These are phyloP conservation scores for Strigomonas galati DNA, from an alignment of 208 protist species.

Conservation along the genomic window DNA sequence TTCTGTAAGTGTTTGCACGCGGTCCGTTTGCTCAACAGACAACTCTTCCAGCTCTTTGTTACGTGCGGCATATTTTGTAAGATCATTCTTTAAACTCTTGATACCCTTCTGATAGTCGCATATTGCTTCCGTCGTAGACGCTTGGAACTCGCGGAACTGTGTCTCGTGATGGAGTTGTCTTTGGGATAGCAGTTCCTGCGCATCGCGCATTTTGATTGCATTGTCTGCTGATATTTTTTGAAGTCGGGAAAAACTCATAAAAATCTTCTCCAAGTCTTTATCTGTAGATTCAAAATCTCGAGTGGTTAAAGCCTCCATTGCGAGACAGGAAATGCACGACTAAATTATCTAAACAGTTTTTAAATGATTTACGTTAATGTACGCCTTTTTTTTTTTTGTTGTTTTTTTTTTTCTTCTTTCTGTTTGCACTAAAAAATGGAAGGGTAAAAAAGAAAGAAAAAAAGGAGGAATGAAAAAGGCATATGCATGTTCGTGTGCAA, in stretches of 20 bases:
- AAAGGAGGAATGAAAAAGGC: too few species aligned
- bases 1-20: neutral
- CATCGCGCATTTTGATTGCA: neutral
- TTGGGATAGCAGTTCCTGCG: neutral
- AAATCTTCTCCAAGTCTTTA: too few species aligned
- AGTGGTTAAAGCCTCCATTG: too few species aligned
- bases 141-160: constrained; percentile 7
- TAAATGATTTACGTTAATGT: too few species aligned
- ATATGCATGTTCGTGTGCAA: too few species aligned
- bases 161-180: constrained; percentile 7
- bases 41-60: neutral
- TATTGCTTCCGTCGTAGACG: neutral
- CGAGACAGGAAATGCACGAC: too few species aligned
- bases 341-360: too few species aligned
- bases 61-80: neutral
- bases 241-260: constrained; percentile 4
- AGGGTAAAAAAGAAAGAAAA: too few species aligned
- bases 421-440: too few species aligned
- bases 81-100: neutral
- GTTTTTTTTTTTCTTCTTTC: too few species aligned
- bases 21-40: neutral
- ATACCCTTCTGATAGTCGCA: neutral
- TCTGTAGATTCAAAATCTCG: too few species aligned
- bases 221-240: constrained; percentile 1
- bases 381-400: too few species aligned